phyloP scores from a whole-genome alignment of 2,329 filamentous ascomycete genomes.

The Keithomyces neogunnii region DNA sequence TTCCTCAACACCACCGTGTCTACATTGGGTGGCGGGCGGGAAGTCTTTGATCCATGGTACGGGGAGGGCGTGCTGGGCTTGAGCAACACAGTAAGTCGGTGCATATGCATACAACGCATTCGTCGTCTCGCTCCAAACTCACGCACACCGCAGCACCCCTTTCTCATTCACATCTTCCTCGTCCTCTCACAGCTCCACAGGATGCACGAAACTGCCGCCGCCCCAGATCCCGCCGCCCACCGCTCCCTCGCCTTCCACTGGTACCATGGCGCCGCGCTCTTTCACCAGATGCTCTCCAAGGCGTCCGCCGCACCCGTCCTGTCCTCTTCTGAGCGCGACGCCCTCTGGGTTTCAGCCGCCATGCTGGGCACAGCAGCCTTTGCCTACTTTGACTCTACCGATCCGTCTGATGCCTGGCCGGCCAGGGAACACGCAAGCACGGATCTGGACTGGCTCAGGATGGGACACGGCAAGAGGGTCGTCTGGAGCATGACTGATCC shows the following conservation, averaged over 20 bases:
- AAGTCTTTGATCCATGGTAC: conserved; percentile 20
- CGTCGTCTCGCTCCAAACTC: background rate
- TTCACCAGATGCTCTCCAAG: conserved; percentile 32
- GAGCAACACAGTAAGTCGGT: conserved; percentile 27
- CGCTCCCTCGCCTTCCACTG: conserved; percentile 32
- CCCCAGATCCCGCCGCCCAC: conserved; percentile 6
- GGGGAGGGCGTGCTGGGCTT: conserved; percentile 26
- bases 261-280: conserved; percentile 38
- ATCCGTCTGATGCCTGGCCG: conserved; percentile 46
- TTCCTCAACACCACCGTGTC: conserved; percentile 34
- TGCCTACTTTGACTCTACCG: conserved; percentile 31
- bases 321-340: conserved; percentile 32
- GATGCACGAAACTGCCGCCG: conserved; percentile 23
- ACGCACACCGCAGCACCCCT: conserved; percentile 30
- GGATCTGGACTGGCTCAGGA: conserved; percentile 50
- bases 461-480: conserved; percentile 22
- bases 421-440: conserved; percentile 29
- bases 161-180: conserved; percentile 46
- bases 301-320: conserved; percentile 16
- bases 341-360: conserved; percentile 37
- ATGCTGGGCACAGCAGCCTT: conserved; percentile 38
- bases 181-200: conserved; percentile 46
- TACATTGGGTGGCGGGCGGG: conserved; percentile 25
- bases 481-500: conserved; percentile 45
- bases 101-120: no score